Conservation (phyloP, 2,329 filamentous ascomycete genomes). For the Sporothrix phasma region DNA sequence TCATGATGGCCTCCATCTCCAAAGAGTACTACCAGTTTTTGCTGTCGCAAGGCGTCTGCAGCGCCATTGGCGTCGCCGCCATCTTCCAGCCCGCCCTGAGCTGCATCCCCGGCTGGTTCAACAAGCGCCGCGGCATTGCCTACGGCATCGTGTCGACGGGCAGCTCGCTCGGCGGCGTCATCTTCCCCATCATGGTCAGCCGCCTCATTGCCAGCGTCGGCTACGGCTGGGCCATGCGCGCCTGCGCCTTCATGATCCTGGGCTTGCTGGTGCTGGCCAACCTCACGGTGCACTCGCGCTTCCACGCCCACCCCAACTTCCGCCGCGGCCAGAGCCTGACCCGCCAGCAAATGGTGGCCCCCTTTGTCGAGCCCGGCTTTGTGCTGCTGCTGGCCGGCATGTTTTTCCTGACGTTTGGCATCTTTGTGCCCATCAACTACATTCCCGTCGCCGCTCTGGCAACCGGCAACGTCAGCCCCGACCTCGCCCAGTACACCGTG, state of each 20-base stretch:
- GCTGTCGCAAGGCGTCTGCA: slow-evolving; percentile 22
- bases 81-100: slow-evolving; percentile 21
- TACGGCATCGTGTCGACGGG: slow-evolving; percentile 22
- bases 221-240: slow-evolving; percentile 25
- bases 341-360: slow-evolving; percentile 11
- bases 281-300: slow-evolving; percentile 21
- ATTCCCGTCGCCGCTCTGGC: slow-evolving; percentile 20
- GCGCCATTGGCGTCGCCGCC: slow-evolving; percentile 18
- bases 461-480: slow-evolving; percentile 16
- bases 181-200: slow-evolving; percentile 25
- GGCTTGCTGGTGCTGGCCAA: slow-evolving; percentile 22
- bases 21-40: slow-evolving; percentile 26
- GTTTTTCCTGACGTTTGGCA: slow-evolving; percentile 22
- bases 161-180: slow-evolving; percentile 24
- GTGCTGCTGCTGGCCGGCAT: slow-evolving; percentile 18
- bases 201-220: slow-evolving; percentile 22
- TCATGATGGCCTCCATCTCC: slow-evolving; percentile 47
- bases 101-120: slow-evolving; percentile 21
- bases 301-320: slow-evolving; percentile 10
- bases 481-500: slow-evolving; percentile 22
- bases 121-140: slow-evolving; percentile 20
- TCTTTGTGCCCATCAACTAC: slow-evolving; percentile 23
- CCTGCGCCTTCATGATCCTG: slow-evolving; percentile 23
- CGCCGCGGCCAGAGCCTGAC: neutral
- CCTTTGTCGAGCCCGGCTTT: slow-evolving; percentile 20